phyloP scores from a whole-genome alignment of 495 filamentous ascomycete species.

The Aspergillus homomorphus region DNA sequence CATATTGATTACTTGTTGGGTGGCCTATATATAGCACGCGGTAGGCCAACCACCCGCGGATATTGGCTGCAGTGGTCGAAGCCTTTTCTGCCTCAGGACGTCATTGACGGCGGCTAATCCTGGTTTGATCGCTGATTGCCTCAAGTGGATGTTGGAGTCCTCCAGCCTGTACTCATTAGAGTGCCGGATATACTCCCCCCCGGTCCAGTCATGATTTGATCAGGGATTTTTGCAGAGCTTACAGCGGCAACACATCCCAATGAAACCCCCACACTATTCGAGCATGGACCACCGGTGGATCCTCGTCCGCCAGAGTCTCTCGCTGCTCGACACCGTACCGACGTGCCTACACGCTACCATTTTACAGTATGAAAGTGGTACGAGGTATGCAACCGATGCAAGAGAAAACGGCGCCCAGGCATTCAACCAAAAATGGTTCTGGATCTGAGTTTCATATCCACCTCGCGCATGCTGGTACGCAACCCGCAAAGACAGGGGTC shows the following conservation, averaged over 20 bases:
- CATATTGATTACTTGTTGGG: neutral
- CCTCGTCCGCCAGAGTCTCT: neutral
- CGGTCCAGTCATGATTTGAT: neutral
- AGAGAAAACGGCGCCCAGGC: neutral
- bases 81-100: conserved; percentile 3
- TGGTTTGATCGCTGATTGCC: neutral
- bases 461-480: neutral
- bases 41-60: neutral
- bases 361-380: neutral
- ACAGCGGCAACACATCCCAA: neutral
- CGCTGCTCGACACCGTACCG: neutral
- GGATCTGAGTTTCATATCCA: neutral
- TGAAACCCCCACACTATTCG: neutral
- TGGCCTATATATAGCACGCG: neutral
- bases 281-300: neutral
- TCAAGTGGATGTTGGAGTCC: neutral
- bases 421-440: neutral
- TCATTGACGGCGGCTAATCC: conserved; percentile 16
- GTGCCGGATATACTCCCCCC: neutral
- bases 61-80: neutral
- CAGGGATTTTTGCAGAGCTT: neutral
- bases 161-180: neutral
- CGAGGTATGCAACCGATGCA: neutral
- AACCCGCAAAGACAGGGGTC: neutral
- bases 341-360: neutral